These are phyloP conservation scores for Suillus hirtellus DNA, from an alignment of 768 basidiomycete genomes.

Conservation along the genomic window DNA sequence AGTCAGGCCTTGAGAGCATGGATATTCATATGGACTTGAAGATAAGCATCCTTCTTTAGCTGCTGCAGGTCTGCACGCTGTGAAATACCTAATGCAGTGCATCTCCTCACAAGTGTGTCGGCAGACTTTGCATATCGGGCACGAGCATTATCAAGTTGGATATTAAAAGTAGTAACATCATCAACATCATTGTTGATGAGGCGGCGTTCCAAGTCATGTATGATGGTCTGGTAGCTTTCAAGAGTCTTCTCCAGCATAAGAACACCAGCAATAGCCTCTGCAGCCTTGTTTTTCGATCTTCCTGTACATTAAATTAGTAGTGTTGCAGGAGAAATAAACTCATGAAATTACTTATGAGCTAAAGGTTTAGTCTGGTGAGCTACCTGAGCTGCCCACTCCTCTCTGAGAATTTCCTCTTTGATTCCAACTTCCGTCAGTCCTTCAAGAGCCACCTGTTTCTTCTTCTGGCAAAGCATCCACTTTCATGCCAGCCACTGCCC, in stretches of 20 bases:
- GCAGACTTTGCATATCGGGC: not conserved
- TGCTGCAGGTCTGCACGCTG: conserved; percentile 8
- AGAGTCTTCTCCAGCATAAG: too few relatives aligned
- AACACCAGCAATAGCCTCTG: too few relatives aligned
- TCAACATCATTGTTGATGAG: conserved; percentile 2
- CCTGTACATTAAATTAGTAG: too few relatives aligned
- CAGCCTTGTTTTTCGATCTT: too few relatives aligned
- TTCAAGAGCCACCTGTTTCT: not conserved
- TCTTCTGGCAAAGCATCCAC: conserved; percentile 13
- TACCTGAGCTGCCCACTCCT: conserved; percentile 24
- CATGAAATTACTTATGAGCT: conserved; percentile 1
- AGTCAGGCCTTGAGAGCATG: conserved; percentile 20
- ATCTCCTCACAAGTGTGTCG: not conserved
- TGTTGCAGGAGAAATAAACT: not conserved
- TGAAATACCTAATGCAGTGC: conserved; percentile 7
- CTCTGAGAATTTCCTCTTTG: conserved; percentile 7
- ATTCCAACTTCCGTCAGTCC: not conserved
- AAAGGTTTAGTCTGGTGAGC: conserved; percentile 20
- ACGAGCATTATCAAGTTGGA: conserved; percentile 4
- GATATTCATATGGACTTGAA: conserved; percentile 22
- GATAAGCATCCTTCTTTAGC: conserved; percentile 12
- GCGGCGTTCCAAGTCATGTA: conserved; percentile 5
- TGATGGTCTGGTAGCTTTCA: not conserved
- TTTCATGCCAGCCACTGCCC: conserved; percentile 16
- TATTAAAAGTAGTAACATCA: conserved; percentile 7